A percentile compares a stretch with the other conserved stretches of the same genome.
These are phyloP conservation scores for Xylariaceae sp. DNA, from an alignment of 2,329 filamentous ascomycete species.

Conservation along the genomic window DNA sequence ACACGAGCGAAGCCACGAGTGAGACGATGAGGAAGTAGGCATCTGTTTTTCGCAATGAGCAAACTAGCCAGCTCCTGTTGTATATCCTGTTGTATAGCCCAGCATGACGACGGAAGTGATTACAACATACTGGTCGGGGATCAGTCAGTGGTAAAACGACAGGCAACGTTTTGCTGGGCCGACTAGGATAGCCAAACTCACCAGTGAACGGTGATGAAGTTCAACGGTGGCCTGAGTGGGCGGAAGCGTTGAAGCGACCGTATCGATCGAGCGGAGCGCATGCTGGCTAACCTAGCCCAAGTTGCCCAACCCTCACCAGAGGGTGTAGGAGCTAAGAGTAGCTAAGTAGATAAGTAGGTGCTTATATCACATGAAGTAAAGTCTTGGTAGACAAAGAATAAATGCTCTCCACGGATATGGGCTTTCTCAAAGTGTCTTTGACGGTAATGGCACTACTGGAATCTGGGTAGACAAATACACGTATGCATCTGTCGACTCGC, in stretches of 20 bases:
- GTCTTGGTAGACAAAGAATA: too few species aligned
- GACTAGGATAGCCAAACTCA: conserved; percentile 9
- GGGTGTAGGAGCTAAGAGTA: too few species aligned
- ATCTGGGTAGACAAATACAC: too few species aligned
- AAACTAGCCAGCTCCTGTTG: background rate
- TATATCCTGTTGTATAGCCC: background rate
- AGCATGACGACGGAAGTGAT: conserved; percentile 1
- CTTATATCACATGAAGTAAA: too few species aligned
- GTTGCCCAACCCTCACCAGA: too few species aligned
- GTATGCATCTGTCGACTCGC: too few species aligned
- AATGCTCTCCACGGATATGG: too few species aligned
- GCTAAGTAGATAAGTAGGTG: too few species aligned
- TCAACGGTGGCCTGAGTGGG: conserved; percentile 39
- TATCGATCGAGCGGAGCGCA: background rate
- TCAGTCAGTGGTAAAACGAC: background rate
- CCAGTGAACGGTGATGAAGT: conserved; percentile 59
- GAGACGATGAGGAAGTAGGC: conserved; percentile 55
- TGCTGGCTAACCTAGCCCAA: too few species aligned
- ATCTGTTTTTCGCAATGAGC: conserved; percentile 29
- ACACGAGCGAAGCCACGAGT: conserved; percentile 52
- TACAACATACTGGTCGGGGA: conserved; percentile 6
- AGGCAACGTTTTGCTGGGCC: background rate
- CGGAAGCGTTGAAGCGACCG: too few species aligned
- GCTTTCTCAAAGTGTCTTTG: too few species aligned
- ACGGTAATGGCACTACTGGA: too few species aligned